These are phyloP conservation scores for Eimeria nieschulzi DNA, from an alignment of 169 alveolate species.

Conservation along the genomic window DNA sequence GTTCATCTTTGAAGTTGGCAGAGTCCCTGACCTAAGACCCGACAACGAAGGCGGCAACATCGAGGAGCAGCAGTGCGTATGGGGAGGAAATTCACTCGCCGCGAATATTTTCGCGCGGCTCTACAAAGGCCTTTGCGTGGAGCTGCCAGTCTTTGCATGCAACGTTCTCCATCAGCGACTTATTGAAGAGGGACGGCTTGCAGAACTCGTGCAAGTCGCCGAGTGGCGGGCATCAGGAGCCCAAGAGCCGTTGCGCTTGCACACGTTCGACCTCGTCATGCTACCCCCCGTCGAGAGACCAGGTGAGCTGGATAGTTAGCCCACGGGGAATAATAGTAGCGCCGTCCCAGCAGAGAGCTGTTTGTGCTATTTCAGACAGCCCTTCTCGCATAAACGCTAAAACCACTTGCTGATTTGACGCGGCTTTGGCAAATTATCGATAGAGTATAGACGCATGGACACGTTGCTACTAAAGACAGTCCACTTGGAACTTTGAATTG, in stretches of 20 bases:
- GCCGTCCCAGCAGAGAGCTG: no score
- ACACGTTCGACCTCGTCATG: neutral
- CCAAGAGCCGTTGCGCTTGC: neutral
- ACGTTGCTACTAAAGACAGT: no score
- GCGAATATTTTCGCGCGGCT: neutral
- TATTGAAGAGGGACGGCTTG: neutral
- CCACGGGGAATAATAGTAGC: neutral
- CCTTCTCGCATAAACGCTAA: no score
- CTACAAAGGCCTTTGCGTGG: neutral
- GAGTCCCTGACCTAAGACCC: neutral
- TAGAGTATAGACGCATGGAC: no score
- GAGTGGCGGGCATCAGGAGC: conserved; percentile 2
- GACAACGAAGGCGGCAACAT: neutral
- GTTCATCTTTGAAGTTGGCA: neutral
- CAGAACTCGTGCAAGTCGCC: neutral
- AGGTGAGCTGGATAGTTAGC: neutral
- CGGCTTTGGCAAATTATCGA: no score
- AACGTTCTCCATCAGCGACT: neutral
- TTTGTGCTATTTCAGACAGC: no score
- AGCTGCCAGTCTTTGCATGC: neutral
- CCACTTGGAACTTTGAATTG: neutral
- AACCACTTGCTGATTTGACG: no score
- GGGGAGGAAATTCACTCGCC: neutral
- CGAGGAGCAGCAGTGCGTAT: neutral
- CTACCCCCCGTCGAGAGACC: neutral